These are phyloP conservation scores for Draba incana DNA, from an alignment of 345 rosid genomes.

Conservation along the genomic window DNA sequence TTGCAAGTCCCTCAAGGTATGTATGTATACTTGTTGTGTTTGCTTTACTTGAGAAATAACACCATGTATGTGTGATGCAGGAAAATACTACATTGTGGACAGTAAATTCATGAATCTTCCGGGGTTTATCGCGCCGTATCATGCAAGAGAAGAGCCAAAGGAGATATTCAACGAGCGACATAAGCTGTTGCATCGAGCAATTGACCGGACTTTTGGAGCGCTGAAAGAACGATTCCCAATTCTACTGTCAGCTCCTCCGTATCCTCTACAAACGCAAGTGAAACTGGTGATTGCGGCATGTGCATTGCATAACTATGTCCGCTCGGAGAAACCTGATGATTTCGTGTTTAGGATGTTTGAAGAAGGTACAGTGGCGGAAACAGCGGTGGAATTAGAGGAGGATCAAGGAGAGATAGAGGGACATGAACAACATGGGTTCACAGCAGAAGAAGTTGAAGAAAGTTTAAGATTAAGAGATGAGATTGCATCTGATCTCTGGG, in stretches of 20 bases:
- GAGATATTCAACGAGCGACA: conserved; percentile 84
- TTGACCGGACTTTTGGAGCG: conserved; percentile 61
- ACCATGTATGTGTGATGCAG: conserved; percentile 43
- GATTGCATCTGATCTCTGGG: conserved; percentile 70
- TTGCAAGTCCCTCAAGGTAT: conserved; percentile 81
- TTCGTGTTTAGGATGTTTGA: conserved; percentile 60
- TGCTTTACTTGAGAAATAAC: neutral
- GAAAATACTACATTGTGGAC: conserved; percentile 83
- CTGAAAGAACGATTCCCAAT: conserved; percentile 86
- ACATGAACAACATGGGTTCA: conserved; percentile 27
- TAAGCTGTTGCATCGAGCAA: conserved; percentile 52
- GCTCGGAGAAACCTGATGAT: conserved; percentile 78
- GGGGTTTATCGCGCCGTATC: conserved; percentile 77
- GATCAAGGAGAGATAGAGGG: conserved; percentile 11
- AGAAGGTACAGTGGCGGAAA: conserved; percentile 35
- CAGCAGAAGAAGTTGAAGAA: conserved; percentile 47
- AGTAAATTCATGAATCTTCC: conserved; percentile 65
- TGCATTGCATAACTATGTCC: conserved; percentile 79
- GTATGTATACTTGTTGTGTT: neutral
- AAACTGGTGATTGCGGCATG: conserved; percentile 85
- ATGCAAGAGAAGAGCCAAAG: conserved; percentile 52
- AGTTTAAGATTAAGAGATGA: conserved; percentile 66
- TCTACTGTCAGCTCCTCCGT: conserved; percentile 81
- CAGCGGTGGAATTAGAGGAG: conserved; percentile 12
- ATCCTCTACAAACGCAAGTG: conserved; percentile 85